Base-by-base conservation (phyloP, 306 rosid species). In the Mimosa bimucronata region DNA sequence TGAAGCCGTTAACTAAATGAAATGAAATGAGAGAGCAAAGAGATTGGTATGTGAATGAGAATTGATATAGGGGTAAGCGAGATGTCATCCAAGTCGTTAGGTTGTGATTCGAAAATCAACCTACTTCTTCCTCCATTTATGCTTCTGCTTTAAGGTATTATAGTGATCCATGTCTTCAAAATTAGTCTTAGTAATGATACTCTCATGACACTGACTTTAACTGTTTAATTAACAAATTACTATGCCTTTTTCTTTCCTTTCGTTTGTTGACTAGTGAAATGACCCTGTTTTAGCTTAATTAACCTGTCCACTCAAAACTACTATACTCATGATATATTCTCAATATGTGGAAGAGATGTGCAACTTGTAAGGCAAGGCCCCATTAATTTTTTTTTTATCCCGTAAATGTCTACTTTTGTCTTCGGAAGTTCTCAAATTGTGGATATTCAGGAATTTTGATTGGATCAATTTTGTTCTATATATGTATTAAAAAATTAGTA, bases 1-100 rank as follows among this genome's bases (percentile, higher is more conserved):
- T 74, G 77, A 74, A 37, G 77, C 66, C 77, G 78, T 74, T 31
- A 74, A 74, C 67, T 16, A 74, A 73, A 40, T 37, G 45, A 9
- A 55, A 55, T 21, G 62, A 55, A 55, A 52, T 52, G 60, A 48
- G 6, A 66, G n/a, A 7, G 13, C 71, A 65, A 34, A 65, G 23
- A 16, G 11, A 64, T 37, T 38, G 50, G 21, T 9, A 57, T 52
- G 64, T 57, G 64, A 23, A 26, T 12, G 3, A 9, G 14, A 55
- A 58, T 15, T 58, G 65, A 9, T 58, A 58, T 25, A 5, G 5
- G 81, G 97, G 91, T 93, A 74, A 91, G 97, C 90, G 72, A 55
- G 77, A 88, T 79, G 97, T 90, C 97, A 76, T 78, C 16, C 30
- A 86, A 84, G 80, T 87, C 57, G 98, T 91, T 91, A 83, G 98